Evolutionary conservation across 2,329 filamentous ascomycete species (phyloP).

Genomic region (Xylariaceae sp.): DNA sequence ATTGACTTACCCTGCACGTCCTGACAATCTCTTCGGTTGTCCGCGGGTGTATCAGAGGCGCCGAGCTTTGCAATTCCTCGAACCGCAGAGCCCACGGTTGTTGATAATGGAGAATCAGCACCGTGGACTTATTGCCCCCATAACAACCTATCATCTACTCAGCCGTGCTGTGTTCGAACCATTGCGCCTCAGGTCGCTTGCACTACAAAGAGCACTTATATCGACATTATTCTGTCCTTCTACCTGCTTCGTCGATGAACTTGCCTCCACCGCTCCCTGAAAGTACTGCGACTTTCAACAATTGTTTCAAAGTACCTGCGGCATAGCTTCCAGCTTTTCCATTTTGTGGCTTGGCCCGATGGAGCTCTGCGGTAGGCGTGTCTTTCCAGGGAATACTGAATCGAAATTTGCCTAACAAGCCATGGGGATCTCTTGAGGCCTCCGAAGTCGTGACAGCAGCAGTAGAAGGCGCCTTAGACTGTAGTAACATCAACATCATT

Average conservation of each 20-base stretch:
- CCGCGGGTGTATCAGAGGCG: no score
- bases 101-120: no score
- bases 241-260: background rate
- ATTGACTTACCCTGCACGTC: no score
- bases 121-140: no score
- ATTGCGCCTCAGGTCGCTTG: no score
- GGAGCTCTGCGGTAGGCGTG: conserved; percentile 14
- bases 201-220: background rate
- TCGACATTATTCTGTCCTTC: conserved; percentile 1
- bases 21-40: no score
- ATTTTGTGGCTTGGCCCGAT: conserved; percentile 17
- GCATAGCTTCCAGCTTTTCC: conserved; percentile 41
- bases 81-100: no score
- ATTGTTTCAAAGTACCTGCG: conserved; percentile 50
- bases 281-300: conserved; percentile 40
- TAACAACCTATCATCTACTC: no score
- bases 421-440: conserved; percentile 16
- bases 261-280: conserved; percentile 8
- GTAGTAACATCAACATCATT: conserved; percentile 8
- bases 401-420: conserved; percentile 38
- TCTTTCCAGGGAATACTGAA: conserved; percentile 44
- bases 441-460: conserved; percentile 28
- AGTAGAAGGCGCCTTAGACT: conserved; percentile 28
- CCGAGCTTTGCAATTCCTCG: no score
- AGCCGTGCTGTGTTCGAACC: no score